Evolutionary conservation across 148 eudicot species (phyloP), one percentile per base, ranked within the genome.

Genomic region (Persicaria maculosa): DNA sequence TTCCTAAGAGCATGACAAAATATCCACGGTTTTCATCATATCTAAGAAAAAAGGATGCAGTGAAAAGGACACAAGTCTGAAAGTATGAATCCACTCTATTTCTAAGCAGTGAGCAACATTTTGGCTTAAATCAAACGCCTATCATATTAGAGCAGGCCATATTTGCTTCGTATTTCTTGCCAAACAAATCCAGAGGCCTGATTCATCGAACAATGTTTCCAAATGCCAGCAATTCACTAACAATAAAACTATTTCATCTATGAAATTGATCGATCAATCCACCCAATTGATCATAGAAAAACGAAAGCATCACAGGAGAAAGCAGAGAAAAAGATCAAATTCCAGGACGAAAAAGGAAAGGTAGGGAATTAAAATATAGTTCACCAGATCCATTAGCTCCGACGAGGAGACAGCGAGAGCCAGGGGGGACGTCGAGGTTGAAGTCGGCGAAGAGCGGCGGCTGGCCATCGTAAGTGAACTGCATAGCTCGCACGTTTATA

Each of bases 301-400:
- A 44, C 7, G 36, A 3, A 64, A 36, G 69, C n/a, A 64, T 11
- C 69, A 0, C 7, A 4, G 1, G 10, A 64, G 2, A 6, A 6
- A 40, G 46, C 25, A 59, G 11, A 10, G 31, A 36, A 31, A 12
- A 17, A 65, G 47, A 40, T 16, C 6, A 48, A 65, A 65, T 65
- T 65, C 15, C 2, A 7, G 14, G 2, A 58, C 9, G 15, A 14
- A 65, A 65, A 40, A 4, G 40, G 40, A 31, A 31, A 31, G 3
- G 40, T 31, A 31, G 40, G 40, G 40, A 31, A 43, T 0, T 36
- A 31, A 12, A 2, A 31, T 9, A 1, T 40, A 43, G 47, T 4
- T 65, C 47, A 94, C 98, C 98, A 64, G 98, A 94, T 85, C 98
- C 98, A 55, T 94, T 91, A 75, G 98, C 91, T 36, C 98, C 98